Base-by-base conservation (phyloP, 495 filamentous ascomycete species). In the Lophium mytilinum region DNA sequence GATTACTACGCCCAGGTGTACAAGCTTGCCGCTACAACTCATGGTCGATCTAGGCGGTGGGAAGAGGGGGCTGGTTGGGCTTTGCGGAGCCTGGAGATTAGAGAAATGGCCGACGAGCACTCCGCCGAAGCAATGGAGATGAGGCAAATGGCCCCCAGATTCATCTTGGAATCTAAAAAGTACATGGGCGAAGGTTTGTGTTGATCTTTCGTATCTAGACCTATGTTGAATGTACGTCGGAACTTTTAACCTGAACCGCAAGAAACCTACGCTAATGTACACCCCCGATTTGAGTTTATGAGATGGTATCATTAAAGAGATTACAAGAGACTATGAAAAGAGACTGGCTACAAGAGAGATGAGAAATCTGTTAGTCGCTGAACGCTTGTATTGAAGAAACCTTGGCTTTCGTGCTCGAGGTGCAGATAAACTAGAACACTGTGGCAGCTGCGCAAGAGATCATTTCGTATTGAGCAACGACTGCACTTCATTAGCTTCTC, bases 1-100 rank as follows among this genome's bases (percentile, higher is more conserved):
- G 60, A 63, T 21, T 63, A 63, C 33, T 63, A 55, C 37, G 55
- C 56, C 6, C 50, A 52, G 30, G 51, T 46, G 0, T 63, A 63
- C 40, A 55, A 52, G 12, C 3, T 58, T 10, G 60, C 47, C 18
- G 55, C 60, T 10, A 50, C 55, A 36, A 54, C 17, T 14, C 60
- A 58, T 24, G 47, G 41, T 7, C 42, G 37, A 19, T 21, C 51
- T 17, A 35, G 54, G 42, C 19, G 36, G 10, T 62, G 60, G 60
- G 21, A 55, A 45, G 1, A 36, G 0, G 56, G 55, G 17, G 55
- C 51, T 10, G n/a, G 30, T 12, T 63, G 50, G 51, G 60, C 52
- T 9, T 42, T 47, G 15, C 52, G 55, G 42, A 55, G 51, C 24
- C 50, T 55, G 33, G 42, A 57, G 17, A 10, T 48, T 8, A 21